phyloP scores from a whole-genome alignment of 2,329 filamentous ascomycete species.

The Colletotrichum musicola region DNA sequence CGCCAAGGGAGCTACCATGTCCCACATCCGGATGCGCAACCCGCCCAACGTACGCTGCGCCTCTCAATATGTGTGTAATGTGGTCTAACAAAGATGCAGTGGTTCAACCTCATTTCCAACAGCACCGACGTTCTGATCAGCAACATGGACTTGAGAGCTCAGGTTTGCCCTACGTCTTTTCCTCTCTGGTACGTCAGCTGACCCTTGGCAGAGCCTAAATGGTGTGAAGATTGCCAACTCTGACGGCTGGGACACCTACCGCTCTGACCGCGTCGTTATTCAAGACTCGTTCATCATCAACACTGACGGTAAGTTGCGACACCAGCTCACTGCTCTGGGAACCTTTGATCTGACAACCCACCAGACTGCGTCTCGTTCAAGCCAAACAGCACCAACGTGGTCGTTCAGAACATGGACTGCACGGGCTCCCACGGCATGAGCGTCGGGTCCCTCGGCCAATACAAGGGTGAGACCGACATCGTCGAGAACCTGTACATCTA shows the following conservation, averaged over 20 bases:
- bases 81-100: constrained; percentile 38
- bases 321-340: too few relatives aligned
- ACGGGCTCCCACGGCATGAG: constrained; percentile 80
- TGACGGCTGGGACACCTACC: constrained; percentile 64
- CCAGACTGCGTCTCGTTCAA: constrained; percentile 78
- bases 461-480: constrained; percentile 72
- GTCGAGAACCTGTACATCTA: constrained; percentile 76
- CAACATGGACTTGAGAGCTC: constrained; percentile 65
- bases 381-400: constrained; percentile 76
- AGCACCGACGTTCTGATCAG: constrained; percentile 73
- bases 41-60: constrained; percentile 52
- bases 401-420: constrained; percentile 76
- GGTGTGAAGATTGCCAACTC: constrained; percentile 75
- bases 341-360: neutral
- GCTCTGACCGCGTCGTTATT: constrained; percentile 73
- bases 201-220: constrained; percentile 59
- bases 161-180: neutral
- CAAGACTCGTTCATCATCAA: constrained; percentile 75
- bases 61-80: too few relatives aligned
- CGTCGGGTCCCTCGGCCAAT: constrained; percentile 79
- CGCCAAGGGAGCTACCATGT: constrained; percentile 25
- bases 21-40: constrained; percentile 63
- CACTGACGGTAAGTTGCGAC: constrained; percentile 60
- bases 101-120: constrained; percentile 72
- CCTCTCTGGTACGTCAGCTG: constrained; percentile 39